These are phyloP conservation scores for Claviceps maximensis DNA, from an alignment of 2,329 filamentous ascomycete species.

Conservation along the genomic window DNA sequence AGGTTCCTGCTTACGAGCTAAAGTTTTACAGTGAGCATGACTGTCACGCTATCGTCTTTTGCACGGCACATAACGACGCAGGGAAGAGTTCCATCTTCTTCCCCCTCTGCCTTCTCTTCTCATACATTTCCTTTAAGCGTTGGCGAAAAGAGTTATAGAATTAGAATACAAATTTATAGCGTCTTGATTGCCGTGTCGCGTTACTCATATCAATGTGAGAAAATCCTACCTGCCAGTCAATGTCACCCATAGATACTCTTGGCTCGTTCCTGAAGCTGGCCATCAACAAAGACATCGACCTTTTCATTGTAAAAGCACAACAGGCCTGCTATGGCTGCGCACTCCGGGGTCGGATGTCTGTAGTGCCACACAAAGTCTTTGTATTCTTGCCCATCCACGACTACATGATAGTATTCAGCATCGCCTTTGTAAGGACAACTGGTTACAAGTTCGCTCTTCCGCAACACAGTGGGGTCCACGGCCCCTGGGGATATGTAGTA, in stretches of 20 bases:
- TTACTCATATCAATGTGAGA: not conserved
- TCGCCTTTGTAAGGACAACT: slow-evolving; percentile 56
- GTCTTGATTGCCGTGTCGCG: not conserved
- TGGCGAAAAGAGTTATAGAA: too few relatives aligned
- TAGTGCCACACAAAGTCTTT: slow-evolving; percentile 53
- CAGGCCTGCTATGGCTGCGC: slow-evolving; percentile 37
- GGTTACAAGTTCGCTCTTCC: slow-evolving; percentile 37
- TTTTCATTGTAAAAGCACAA: slow-evolving; percentile 58
- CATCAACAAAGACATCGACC: slow-evolving; percentile 48
- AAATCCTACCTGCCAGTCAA: not conserved
- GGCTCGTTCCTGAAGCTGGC: slow-evolving; percentile 14
- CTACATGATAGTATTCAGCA: slow-evolving; percentile 47
- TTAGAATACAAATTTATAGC: not conserved
- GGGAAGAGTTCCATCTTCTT: not conserved
- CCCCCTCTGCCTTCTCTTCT: not conserved
- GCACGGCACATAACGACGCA: not conserved
- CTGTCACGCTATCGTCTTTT: not conserved
- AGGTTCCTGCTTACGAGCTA: not conserved
- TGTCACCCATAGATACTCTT: slow-evolving; percentile 2
- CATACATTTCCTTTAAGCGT: too few relatives aligned
- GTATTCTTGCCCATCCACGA: slow-evolving; percentile 28
- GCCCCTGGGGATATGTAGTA: slow-evolving; percentile 45
- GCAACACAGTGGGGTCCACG: slow-evolving; percentile 31
- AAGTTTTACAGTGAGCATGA: not conserved
- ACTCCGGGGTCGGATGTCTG: slow-evolving; percentile 41